A percentile compares a stretch with the other conserved stretches of the same genome.
These are phyloP conservation scores for Saccharomycopsis oosterbeekiorum DNA, from an alignment of 805 yeast species.

Conservation along the genomic window DNA sequence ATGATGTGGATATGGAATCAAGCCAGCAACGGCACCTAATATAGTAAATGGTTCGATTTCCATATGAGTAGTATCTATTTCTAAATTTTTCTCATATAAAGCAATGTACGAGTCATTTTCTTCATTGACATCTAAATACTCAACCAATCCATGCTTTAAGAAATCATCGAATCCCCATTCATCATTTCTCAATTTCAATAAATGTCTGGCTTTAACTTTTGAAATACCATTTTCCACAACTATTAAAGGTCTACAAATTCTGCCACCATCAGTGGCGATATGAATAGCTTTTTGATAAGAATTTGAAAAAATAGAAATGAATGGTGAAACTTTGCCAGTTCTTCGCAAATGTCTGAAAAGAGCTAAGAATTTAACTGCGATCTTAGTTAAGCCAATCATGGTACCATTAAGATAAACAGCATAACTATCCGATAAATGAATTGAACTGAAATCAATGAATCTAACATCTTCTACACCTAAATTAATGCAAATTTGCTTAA, in stretches of 20 bases:
- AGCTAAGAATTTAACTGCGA: conserved; percentile 71
- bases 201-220: conserved; percentile 62
- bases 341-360: conserved; percentile 76
- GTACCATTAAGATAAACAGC: conserved; percentile 94
- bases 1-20: conserved; percentile 88
- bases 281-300: conserved; percentile 88
- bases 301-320: conserved; percentile 84
- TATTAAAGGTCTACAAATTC: conserved; percentile 94
- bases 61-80: conserved; percentile 63
- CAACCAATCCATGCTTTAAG: conserved; percentile 76
- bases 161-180: conserved; percentile 87
- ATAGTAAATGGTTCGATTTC: conserved; percentile 95
- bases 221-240: conserved; percentile 64
- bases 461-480: conserved; percentile 87
- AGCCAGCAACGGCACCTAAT: conserved; percentile 86
- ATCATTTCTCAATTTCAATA: conserved; percentile 52
- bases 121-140: conserved; percentile 93
- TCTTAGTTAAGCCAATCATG: conserved; percentile 78
- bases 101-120: conserved; percentile 94
- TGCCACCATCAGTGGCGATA: conserved; percentile 97
- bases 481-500: conserved; percentile 61
- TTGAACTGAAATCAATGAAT: conserved; percentile 69
- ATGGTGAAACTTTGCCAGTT: conserved; percentile 76
- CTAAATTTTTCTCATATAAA: conserved; percentile 57
- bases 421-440: conserved; percentile 68